Evolutionary conservation across 1,284 basidiomycete genomes (phyloP).

Genomic region (Caloboletus inedulis): DNA sequence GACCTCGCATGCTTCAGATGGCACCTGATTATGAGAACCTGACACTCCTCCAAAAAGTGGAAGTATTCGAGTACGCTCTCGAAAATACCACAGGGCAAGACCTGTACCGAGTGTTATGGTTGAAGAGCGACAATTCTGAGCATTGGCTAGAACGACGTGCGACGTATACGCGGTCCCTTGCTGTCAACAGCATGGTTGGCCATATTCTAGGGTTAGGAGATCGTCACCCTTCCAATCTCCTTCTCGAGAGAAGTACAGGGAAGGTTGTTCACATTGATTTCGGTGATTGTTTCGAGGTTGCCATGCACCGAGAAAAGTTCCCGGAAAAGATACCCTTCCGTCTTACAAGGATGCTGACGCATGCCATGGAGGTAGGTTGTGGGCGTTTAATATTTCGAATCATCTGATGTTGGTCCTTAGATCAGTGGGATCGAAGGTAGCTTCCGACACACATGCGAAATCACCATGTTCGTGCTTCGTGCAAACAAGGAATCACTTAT

Average conservation of each 20-base stretch:
- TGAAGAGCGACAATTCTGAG: conserved; percentile 93
- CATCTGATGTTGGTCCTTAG: conserved; percentile 38
- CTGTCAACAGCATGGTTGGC: conserved; percentile 95
- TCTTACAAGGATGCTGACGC: conserved; percentile 96
- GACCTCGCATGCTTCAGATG: conserved; percentile 61
- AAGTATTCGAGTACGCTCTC: conserved; percentile 98
- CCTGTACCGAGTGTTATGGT: conserved; percentile 96
- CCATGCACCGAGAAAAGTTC: conserved; percentile 97
- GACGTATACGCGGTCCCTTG: conserved; percentile 95
- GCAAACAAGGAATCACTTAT: conserved; percentile 98
- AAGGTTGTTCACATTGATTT: conserved; percentile 99
- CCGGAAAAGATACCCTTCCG: conserved; percentile 99
- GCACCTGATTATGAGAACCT: conserved; percentile 98
- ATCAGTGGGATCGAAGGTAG: conserved; percentile 97
- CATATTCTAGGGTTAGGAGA: conserved; percentile 99
- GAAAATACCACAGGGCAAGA: conserved; percentile 99
- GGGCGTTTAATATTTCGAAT: background rate
- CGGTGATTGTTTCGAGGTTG: conserved; percentile 92
- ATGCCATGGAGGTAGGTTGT: conserved; percentile 91
- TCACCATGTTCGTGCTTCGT: conserved; percentile 94
- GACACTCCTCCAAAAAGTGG: conserved; percentile 95
- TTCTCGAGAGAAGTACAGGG: conserved; percentile 90
- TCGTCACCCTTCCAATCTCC: conserved; percentile 94
- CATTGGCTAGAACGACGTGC: conserved; percentile 97
- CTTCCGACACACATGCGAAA: conserved; percentile 94